Evolutionary conservation across 2,329 filamentous ascomycete species (phyloP), one percentile per base, ranked within the genome.

Genomic region (Allantophomopsis lycopodina): DNA sequence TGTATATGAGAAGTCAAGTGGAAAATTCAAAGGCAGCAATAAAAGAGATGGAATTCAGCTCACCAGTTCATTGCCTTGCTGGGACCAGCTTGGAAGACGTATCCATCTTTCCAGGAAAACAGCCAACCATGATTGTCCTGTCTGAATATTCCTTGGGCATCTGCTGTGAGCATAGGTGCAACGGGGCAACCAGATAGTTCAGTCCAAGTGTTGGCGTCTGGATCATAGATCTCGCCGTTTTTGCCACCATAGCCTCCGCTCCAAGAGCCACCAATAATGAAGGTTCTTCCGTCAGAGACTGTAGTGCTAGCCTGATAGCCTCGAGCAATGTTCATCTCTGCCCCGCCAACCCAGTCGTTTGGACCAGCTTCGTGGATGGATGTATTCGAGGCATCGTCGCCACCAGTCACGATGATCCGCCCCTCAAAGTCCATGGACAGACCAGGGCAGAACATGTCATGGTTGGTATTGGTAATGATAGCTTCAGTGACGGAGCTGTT

Each of bases 361-460:
- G 51, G 56, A 0, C 42, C 46, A 0, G 60, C 58, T 45, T 66
- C 50, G 51, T 66, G 72, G 30, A 72, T 58, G 39, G 64, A 71
- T 1, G 66, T 70, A 33, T 62, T 62, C 5, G 56, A 50, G 6
- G 65, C 64, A 40, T 65, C 60, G 17, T 64, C 63, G 1, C 73
- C 73, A 5, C 74, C 73, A 0, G 65, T 69, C 6, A 78, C 63
- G 2, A 76, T 49, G 7, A 73, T 60, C 7, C 60, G 56, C 0
- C 70, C 72, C 7, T 63, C 54, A 13, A 60, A 60, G 40, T 68
- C 64, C 11, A 66, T 53, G 7, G 62, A 66, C 38, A 74, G 69
- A 2, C 70, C 72, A 0, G 71, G 69, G 47, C 71, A 74, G 46
- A 72, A 73, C 69, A 72, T 73, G 47, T 72, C 68, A 46, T 71